phyloP scores from a whole-genome alignment of 768 basidiomycete genomes.

The Leccinum disarticulatum region DNA sequence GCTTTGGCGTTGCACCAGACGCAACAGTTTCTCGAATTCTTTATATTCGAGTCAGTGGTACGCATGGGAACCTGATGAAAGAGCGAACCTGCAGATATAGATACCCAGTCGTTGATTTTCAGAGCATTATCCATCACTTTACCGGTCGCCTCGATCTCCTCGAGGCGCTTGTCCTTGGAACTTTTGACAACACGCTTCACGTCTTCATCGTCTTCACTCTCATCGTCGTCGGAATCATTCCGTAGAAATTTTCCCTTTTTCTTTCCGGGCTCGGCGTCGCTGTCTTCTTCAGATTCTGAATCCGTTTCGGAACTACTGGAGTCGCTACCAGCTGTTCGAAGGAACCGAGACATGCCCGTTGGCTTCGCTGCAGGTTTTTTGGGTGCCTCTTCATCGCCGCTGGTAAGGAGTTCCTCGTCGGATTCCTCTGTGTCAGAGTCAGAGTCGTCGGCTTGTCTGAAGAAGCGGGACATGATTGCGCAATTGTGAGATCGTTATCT shows the following conservation, averaged over 20 bases:
- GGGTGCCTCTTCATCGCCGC: conserved; percentile 62
- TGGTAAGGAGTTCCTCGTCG: conserved; percentile 73
- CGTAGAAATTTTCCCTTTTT: conserved; percentile 43
- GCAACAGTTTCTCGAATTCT: conserved; percentile 96
- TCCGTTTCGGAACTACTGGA: conserved; percentile 56
- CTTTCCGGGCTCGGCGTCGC: conserved; percentile 45
- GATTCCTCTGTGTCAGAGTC: conserved; percentile 72
- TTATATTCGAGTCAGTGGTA: conserved; percentile 13
- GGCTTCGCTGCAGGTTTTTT: conserved; percentile 36
- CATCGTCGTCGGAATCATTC: conserved; percentile 49
- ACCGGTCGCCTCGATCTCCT: conserved; percentile 92
- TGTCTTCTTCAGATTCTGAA: conserved; percentile 52
- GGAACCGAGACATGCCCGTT: conserved; percentile 69
- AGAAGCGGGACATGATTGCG: conserved; percentile 78
- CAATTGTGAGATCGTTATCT: conserved; percentile 27
- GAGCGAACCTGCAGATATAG: conserved; percentile 77
- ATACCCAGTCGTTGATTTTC: conserved; percentile 97
- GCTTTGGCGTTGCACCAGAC: conserved; percentile 86
- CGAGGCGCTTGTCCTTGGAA: conserved; percentile 88
- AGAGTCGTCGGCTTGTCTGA: conserved; percentile 81
- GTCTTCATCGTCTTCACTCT: conserved; percentile 68
- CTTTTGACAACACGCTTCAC: conserved; percentile 70
- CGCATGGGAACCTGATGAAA: background rate
- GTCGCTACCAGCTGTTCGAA: conserved; percentile 62
- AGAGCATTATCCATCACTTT: conserved; percentile 91